Evolutionary conservation across 164 flowering plant species (phyloP), one percentile per base, ranked within the genome.

Genomic region (Houttuynia cordata): DNA sequence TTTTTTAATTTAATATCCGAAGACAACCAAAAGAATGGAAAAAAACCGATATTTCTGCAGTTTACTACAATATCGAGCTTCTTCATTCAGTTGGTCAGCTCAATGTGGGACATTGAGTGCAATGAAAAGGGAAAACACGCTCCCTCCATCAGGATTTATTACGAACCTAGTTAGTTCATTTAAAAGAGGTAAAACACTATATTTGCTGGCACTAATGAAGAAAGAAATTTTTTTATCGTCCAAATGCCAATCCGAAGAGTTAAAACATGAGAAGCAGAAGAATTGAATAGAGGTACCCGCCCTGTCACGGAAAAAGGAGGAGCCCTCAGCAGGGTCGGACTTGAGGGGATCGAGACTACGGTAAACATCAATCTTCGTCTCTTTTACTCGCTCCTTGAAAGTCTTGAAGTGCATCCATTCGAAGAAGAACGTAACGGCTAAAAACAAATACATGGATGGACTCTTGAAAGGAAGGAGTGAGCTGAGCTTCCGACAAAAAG

Each of bases 291-390:
- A 51, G 84, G 17, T 81, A 92, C 99, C 82, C 96, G 82, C 89
- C 89, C 86, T 81, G 47, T 91, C 97, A 3, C 78, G 70, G 53
- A 91, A 71, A 71, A 86, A 88, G 0, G 97, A 76, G 18, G 94
- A 82, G 18, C 88, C 95, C 49, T 76, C 76, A 0, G 89, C 70
- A 0, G 96, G 93, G 70, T 82, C 84, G 0, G 85, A 21, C 54
- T 78, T 80, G 12, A 80, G 22, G 8, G 79, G 73, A 24, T 86
- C 83, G 7, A 88, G 80, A 66, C 81, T 86, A 34, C 83, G 73
- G 62, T 58, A 83, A 14, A 90, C 96, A 67, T 83, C 81, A 12
- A 90, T 76, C 4, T 86, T 88, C 42, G 88, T 78, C 10, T 88
- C 95, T 41, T 80, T 82, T 13, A 93, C 19, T 60, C 84, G 67